These are phyloP conservation scores for Lanmaoa rubissima DNA, from an alignment of 768 basidiomycete species.

Conservation along the genomic window DNA sequence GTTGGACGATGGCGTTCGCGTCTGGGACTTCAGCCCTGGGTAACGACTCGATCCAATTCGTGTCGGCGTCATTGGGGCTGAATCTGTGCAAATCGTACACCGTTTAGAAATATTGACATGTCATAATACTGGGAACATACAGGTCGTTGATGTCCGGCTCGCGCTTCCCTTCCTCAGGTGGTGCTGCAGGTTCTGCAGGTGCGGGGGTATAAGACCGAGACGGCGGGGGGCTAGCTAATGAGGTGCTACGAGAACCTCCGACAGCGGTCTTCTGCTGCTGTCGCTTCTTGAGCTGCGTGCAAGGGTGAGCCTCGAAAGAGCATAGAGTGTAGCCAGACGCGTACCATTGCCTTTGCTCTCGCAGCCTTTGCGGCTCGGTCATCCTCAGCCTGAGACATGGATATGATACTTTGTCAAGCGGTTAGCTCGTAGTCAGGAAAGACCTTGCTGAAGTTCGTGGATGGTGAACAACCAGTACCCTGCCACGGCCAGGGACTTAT, in stretches of 20 bases:
- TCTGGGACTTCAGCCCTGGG: slow-evolving; percentile 40
- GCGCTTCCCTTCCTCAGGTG: slow-evolving; percentile 40
- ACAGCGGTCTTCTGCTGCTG: slow-evolving; percentile 61
- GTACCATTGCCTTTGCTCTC: slow-evolving; percentile 79
- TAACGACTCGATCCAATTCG: slow-evolving; percentile 63
- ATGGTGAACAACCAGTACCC: slow-evolving; percentile 3
- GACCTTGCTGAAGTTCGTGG: slow-evolving; percentile 1
- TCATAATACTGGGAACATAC: slow-evolving; percentile 42
- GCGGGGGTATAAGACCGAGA: slow-evolving; percentile 55
- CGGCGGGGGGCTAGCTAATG: slow-evolving; percentile 44
- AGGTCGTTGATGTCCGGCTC: slow-evolving; percentile 56
- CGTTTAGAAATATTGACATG: not conserved
- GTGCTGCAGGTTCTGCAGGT: slow-evolving; percentile 37
- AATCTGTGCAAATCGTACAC: slow-evolving; percentile 38
- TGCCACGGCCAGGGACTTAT: not conserved
- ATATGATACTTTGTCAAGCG: slow-evolving; percentile 4
- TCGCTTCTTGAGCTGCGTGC: slow-evolving; percentile 71
- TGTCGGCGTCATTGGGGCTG: slow-evolving; percentile 40
- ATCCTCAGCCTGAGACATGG: slow-evolving; percentile 50
- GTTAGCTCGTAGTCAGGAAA: slow-evolving; percentile 4
- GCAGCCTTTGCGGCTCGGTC: slow-evolving; percentile 82
- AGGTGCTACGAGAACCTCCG: slow-evolving; percentile 35
- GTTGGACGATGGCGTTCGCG: slow-evolving; percentile 33
- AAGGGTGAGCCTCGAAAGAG: slow-evolving; percentile 1
- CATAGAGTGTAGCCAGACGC: slow-evolving; percentile 16